Conservation (phyloP, 2,329 filamentous ascomycete species). For the Curvularia verruculosa region DNA sequence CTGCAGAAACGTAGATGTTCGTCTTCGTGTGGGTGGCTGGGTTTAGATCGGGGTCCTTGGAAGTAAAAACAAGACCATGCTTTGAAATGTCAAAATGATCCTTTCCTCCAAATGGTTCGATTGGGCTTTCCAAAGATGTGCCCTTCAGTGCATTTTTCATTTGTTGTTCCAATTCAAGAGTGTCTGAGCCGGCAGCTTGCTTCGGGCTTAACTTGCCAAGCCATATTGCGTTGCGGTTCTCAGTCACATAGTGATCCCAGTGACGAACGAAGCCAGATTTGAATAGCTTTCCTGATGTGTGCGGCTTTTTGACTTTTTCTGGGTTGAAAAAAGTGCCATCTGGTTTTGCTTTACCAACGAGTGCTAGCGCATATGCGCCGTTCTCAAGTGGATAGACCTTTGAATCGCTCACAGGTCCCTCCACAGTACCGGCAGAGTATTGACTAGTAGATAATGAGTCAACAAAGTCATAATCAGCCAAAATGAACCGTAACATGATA, state of each 20-base stretch:
- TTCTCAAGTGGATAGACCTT: constrained; percentile 51
- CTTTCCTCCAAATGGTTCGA: constrained; percentile 77
- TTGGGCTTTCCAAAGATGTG: constrained; percentile 67
- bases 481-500: neutral
- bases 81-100: constrained; percentile 79
- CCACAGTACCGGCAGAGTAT: constrained; percentile 52
- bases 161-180: constrained; percentile 25
- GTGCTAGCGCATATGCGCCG: constrained; percentile 53
- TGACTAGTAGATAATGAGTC: constrained; percentile 31
- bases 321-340: constrained; percentile 73
- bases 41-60: constrained; percentile 74
- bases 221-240: constrained; percentile 74
- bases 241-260: constrained; percentile 78
- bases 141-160: constrained; percentile 69
- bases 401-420: constrained; percentile 57
- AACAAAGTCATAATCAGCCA: constrained; percentile 4
- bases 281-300: constrained; percentile 73
- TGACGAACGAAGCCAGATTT: constrained; percentile 78
- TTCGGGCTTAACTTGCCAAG: constrained; percentile 63
- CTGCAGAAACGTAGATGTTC: constrained; percentile 72
- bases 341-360: constrained; percentile 67
- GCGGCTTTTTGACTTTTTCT: constrained; percentile 63
- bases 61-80: constrained; percentile 72
- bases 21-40: constrained; percentile 79
- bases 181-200: constrained; percentile 14